phyloP scores from a whole-genome alignment of 164 flowering plant species.

The Malania oleifera region DNA sequence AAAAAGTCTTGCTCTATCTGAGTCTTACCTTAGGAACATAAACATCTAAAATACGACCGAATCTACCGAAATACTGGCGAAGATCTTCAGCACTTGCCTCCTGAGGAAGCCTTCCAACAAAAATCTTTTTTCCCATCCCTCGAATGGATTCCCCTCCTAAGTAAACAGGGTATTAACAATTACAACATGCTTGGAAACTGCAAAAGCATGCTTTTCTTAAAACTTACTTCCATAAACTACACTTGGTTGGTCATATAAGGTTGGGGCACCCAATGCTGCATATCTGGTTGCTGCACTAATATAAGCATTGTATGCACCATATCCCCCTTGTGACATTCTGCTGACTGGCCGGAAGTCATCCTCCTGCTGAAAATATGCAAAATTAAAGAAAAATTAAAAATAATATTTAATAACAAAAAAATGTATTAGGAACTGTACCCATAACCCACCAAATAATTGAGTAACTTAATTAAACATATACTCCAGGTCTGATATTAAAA shows the following conservation, averaged over 20 bases:
- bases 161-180: slow-evolving; percentile 7
- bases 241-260: slow-evolving; percentile 81
- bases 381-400: not conserved
- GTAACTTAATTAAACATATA: too few species aligned
- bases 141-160: slow-evolving; percentile 51
- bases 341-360: slow-evolving; percentile 68
- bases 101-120: slow-evolving; percentile 97
- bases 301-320: slow-evolving; percentile 97
- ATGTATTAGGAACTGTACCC: not conserved
- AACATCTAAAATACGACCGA: slow-evolving; percentile 90
- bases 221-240: slow-evolving; percentile 81
- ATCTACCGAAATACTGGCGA: slow-evolving; percentile 86
- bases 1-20: not conserved
- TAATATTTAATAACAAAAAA: not conserved
- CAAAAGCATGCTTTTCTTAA: not conserved
- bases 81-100: slow-evolving; percentile 87
- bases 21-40: slow-evolving; percentile 84
- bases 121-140: slow-evolving; percentile 87
- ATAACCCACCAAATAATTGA: too few species aligned
- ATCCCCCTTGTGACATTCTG: slow-evolving; percentile 64
- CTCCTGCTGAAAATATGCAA: slow-evolving; percentile 37
- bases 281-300: slow-evolving; percentile 94
- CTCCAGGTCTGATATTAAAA: too few species aligned
- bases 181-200: not conserved
- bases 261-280: slow-evolving; percentile 97